Evolutionary conservation across 148 eudicot species (phyloP), one percentile per base, ranked within the genome.

Genomic region (Silene latifolia): DNA sequence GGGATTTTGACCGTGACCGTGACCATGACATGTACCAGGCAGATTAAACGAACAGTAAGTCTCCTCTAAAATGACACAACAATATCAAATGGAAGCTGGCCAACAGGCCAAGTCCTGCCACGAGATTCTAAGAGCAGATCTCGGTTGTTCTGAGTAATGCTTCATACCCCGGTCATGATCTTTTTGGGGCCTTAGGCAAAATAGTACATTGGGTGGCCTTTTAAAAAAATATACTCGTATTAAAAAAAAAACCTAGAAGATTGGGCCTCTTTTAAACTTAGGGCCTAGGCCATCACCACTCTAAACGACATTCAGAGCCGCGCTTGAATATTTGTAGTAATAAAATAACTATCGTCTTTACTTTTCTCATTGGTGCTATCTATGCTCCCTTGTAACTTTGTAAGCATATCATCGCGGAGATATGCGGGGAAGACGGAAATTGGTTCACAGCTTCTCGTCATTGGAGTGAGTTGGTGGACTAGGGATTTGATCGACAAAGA

Each of bases 401-500:
- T 27, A 15, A 23, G 32, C 32, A 0, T 24, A 2, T 23, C 15
- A 7, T 32, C 42, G 17, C 4, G 75, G 35, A 29, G 32, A 12
- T 11, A 44, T 63, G 39, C 4, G 39, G 20, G 57, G 42, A 15
- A 44, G 60, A 47, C 17, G 15, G 59, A 76, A 69, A 35, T 67
- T 48, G 19, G 71, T 12, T 85, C 77, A 88, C 4, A 89, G 69
- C 78, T 82, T 89, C 70, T 89, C 96, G 81, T 90, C 93, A 77
- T 89, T 93, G 0, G 96, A 86, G 48, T 84, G 87, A 74, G 44
- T 39, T 39, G 84, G 81, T 51, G 81, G 93, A 63, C 89, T 93
- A 1, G 98, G 98, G 54, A 88, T 79, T 21, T 92, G 87, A 84
- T 90, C 98, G 57, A 90, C 97, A 62, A 95, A 92, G 85, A 92